phyloP scores from a whole-genome alignment of 2,329 filamentous ascomycete genomes.

The Neofusicoccum umdonicola region DNA sequence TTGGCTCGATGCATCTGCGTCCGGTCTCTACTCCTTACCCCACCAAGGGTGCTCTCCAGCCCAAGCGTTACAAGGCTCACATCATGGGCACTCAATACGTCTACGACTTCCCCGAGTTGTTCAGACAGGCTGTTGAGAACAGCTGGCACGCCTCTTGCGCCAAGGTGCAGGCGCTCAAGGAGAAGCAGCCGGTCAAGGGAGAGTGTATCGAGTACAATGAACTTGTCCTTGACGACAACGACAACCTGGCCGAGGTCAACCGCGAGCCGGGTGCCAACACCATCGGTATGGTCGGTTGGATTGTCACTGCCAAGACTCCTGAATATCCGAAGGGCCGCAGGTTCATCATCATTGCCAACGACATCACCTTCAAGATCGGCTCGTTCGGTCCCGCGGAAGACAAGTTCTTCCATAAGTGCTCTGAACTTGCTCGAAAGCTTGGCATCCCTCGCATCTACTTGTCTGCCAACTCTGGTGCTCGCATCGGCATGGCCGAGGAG shows the following conservation, averaged over 20 bases:
- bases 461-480: conserved; percentile 97
- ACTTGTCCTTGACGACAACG: conserved; percentile 89
- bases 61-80: conserved; percentile 98
- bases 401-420: conserved; percentile 98
- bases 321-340: conserved; percentile 91
- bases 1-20: conserved; percentile 91
- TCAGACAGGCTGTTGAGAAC: conserved; percentile 97
- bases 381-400: conserved; percentile 96
- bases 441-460: conserved; percentile 97
- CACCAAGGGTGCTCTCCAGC: conserved; percentile 97
- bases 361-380: conserved; percentile 98
- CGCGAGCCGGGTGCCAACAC: conserved; percentile 93
- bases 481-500: conserved; percentile 94
- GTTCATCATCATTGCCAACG: conserved; percentile 97
- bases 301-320: conserved; percentile 89
- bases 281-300: conserved; percentile 98
- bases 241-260: conserved; percentile 88
- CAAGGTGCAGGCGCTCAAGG: conserved; percentile 69
- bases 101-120: conserved; percentile 99
- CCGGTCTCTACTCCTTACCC: conserved; percentile 90
- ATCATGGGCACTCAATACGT: conserved; percentile 99
- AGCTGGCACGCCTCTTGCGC: conserved; percentile 77
- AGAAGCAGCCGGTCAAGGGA: conserved; percentile 79
- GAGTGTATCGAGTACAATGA: conserved; percentile 94
- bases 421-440: conserved; percentile 87